Evolutionary conservation across 352 stramenopile species (phyloP).

Genomic region (Achlya hypogyna): DNA sequence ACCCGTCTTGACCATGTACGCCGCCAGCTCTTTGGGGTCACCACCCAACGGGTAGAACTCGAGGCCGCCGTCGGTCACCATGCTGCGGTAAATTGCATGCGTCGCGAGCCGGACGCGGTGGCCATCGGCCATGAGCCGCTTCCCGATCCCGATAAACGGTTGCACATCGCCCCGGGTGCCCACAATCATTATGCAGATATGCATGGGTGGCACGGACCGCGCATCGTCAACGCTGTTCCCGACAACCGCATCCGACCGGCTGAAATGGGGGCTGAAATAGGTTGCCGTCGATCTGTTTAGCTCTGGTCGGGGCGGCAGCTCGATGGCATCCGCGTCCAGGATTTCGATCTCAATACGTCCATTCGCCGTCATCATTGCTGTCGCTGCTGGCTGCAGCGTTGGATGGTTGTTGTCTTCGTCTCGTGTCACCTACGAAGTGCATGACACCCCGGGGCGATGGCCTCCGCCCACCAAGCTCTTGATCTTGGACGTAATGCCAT

Average conservation of each 20-base stretch:
- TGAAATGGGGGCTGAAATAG: not conserved
- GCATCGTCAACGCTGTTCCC: not conserved
- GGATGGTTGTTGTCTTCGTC: not conserved
- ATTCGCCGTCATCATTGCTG: not conserved
- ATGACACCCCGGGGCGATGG: not conserved
- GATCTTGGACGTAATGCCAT: not conserved
- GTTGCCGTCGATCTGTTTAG: not conserved
- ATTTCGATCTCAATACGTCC: slow-evolving; percentile 14
- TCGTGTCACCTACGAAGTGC: not conserved
- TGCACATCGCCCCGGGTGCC: slow-evolving; percentile 81
- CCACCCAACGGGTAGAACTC: slow-evolving; percentile 75
- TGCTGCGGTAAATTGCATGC: slow-evolving; percentile 80
- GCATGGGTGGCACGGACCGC: slow-evolving; percentile 29
- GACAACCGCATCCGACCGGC: not conserved
- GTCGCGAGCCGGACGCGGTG: slow-evolving; percentile 88
- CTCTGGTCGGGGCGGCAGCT: not conserved
- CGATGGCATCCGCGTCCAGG: not conserved
- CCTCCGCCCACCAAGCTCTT: not conserved
- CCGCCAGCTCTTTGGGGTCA: slow-evolving; percentile 63
- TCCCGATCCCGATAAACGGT: slow-evolving; percentile 80
- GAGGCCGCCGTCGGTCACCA: slow-evolving; percentile 60
- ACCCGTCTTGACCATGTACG: slow-evolving; percentile 89
- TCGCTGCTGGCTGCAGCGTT: not conserved
- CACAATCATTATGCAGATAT: slow-evolving; percentile 87
- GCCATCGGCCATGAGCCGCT: slow-evolving; percentile 67